Evolutionary conservation across 176 grass and related monocot genomes (phyloP), one percentile per base, ranked within the genome.

Genomic region (Neostapfia colusana): DNA sequence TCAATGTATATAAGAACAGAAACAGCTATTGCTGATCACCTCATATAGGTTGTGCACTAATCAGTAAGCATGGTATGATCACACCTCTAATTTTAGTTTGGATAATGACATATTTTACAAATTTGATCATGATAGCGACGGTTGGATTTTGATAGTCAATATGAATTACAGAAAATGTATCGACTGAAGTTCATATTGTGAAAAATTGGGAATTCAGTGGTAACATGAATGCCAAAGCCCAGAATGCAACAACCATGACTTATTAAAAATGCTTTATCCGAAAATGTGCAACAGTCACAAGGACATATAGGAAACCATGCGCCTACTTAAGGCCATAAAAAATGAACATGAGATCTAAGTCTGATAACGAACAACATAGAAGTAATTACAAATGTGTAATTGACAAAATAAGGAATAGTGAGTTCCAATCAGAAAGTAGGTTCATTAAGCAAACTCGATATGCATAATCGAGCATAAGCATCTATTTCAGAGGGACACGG

Each of bases 1-100:
- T n/a, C 67, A 64, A 54, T 45, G 1, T 79, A 64, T n/a, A n/a
- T n/a, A n/a, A n/a, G n/a, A 79, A 77, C 26, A 45, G 12, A 37
- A 70, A 20, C 14, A 74, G 35, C 80, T 83, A 67, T 39, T 23
- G 31, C 36, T 41, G 37, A 76, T 23, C 20, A 53, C 5, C 8
- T 35, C 37, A 17, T 23, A 10, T 4, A 70, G 11, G 41, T 13
- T 20, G 6, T 63, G 17, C 56, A 63, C 23, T 70, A 63, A 41
- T 70, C 37, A 5, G 6, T 7, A 8, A 26, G 5, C 7, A 38
- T 39, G 14, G 21, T 64, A 40, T 73, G 45, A 65, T 23, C 36
- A 38, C n/a, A 48, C 4, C 10, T 28, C 40, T 1, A 34, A n/a
- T 44, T 24, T 4, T 15, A 24, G 26, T 25, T 63, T n/a, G 6